Base-by-base conservation (phyloP, 2,329 filamentous ascomycete species). In the Diplodia mutila region DNA sequence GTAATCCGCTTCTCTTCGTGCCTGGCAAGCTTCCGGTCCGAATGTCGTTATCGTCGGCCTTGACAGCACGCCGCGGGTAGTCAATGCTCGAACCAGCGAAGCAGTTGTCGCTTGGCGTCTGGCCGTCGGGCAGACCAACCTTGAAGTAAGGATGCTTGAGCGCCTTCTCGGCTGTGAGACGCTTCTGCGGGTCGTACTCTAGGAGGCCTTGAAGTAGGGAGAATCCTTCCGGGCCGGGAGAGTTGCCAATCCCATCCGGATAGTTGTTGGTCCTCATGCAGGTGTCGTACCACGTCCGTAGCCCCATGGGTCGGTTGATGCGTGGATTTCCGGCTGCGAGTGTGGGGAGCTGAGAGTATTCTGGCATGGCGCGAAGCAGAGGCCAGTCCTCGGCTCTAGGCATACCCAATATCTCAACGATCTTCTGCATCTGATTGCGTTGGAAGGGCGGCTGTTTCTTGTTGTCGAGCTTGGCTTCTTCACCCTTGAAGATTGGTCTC, bases 361-460 rank as follows among this genome's bases (percentile, higher is more conserved):
- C 95, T 0, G 93, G 93, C 91, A 97, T 97, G 48, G 90, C 87
- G 1, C 88, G 83, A 1, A 99, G 82, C 32, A 94, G 85, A 0
- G 94, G 92, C 95, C 95, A 99, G 29, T 89, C 87, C 61, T 97
- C 92, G 74, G 94, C 94, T 7, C 87, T 92, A 0, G 95, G 95
- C 71, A 97, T 82, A 34, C 95, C 95, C 83, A 99, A 90, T 70
- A 99, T 93, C 76, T 99, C 95, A 46, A 97, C 92, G 73, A 99
- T 99, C 80, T 97, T 97, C 76, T 95, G 93, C 94, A 99, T 98
- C 81, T 99, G 95, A 74, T 97, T 97, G 16, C 94, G 88, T 79
- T 99, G 95, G 73, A 99, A 99, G 0, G 95, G 95, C 0, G 98
- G 94, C 0, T 92, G 95, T 81, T 98, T 98, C 80, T 99, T 99